phyloP scores from a whole-genome alignment of 345 rosid genomes.

The Populus ilicifolia region DNA sequence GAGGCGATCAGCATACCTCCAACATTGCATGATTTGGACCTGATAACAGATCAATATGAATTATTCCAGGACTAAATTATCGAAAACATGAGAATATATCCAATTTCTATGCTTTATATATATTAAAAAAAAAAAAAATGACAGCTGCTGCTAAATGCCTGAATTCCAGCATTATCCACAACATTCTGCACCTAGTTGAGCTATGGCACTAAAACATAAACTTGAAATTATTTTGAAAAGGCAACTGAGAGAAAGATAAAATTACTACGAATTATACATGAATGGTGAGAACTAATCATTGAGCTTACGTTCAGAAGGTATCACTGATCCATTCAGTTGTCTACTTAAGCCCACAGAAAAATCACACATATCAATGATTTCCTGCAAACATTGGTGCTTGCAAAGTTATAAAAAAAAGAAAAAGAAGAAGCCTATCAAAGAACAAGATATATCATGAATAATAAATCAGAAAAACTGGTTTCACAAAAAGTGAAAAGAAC shows the following conservation, averaged over 20 bases:
- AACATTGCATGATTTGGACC: conserved; percentile 96
- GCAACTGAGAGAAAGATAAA: not conserved
- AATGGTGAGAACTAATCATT: conserved; percentile 2
- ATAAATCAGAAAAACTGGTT: not conserved
- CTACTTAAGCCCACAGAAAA: conserved; percentile 92
- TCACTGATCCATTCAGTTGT: conserved; percentile 86
- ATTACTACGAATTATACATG: not conserved
- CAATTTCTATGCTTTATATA: not conserved
- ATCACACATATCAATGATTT: conserved; percentile 97
- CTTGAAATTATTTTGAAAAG: conserved; percentile 6
- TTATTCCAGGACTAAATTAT: conserved; percentile 14
- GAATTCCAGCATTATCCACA: conserved; percentile 1
- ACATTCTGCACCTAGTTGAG: not conserved
- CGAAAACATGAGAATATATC: not conserved
- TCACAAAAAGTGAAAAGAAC: not conserved
- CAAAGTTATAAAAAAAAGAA: not conserved
- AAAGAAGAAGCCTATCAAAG: not conserved
- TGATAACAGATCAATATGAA: conserved; percentile 34
- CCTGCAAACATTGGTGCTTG: conserved; percentile 47
- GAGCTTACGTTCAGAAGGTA: conserved; percentile 96
- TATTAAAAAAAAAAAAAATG: not conserved
- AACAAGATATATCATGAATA: not conserved
- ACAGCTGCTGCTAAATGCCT: not conserved
- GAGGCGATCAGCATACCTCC: conserved; percentile 53
- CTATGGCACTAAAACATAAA: not conserved